Evolutionary conservation across 331 rosid species (phyloP).

Genomic region (Malus hybrid): DNA sequence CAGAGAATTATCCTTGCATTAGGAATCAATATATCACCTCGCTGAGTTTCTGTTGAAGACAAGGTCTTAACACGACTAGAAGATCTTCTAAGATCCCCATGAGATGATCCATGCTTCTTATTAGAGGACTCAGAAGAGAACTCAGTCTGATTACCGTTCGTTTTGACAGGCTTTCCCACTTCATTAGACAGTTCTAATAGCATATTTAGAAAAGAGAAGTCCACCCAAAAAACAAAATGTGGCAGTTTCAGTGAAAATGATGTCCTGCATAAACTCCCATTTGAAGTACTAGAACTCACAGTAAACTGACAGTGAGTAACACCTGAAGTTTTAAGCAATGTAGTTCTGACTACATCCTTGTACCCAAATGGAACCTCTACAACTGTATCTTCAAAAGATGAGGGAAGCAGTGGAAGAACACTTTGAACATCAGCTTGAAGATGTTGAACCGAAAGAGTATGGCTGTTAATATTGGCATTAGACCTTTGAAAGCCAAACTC

Average conservation of each 20-base stretch:
- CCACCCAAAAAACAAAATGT: conserved; percentile 68
- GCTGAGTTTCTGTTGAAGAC: conserved; percentile 42
- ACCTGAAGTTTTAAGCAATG: conserved; percentile 65
- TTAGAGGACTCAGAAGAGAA: conserved; percentile 20
- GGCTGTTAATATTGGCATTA: conserved; percentile 21
- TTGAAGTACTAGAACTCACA: conserved; percentile 42
- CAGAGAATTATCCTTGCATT: conserved; percentile 75
- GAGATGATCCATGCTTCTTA: conserved; percentile 28
- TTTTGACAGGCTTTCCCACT: conserved; percentile 40
- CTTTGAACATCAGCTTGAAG: conserved; percentile 61
- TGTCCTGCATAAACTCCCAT: conserved; percentile 32
- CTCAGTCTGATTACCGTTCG: conserved; percentile 23
- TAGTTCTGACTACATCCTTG: conserved; percentile 42
- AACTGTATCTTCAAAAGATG: conserved; percentile 35
- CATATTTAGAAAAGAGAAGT: conserved; percentile 42
- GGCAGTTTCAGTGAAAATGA: conserved; percentile 66
- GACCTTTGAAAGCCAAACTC: conserved; percentile 12
- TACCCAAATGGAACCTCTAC: conserved; percentile 46
- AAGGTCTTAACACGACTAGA: conserved; percentile 35
- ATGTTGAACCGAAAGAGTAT: conserved; percentile 31
- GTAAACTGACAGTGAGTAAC: conserved; percentile 41
- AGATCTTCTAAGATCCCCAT: conserved; percentile 28
- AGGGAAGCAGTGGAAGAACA: conserved; percentile 54
- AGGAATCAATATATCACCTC: conserved; percentile 56
- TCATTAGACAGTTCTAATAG: conserved; percentile 39